phyloP scores from a whole-genome alignment of 768 basidiomycete species.

The Strobilomyces confusus region DNA sequence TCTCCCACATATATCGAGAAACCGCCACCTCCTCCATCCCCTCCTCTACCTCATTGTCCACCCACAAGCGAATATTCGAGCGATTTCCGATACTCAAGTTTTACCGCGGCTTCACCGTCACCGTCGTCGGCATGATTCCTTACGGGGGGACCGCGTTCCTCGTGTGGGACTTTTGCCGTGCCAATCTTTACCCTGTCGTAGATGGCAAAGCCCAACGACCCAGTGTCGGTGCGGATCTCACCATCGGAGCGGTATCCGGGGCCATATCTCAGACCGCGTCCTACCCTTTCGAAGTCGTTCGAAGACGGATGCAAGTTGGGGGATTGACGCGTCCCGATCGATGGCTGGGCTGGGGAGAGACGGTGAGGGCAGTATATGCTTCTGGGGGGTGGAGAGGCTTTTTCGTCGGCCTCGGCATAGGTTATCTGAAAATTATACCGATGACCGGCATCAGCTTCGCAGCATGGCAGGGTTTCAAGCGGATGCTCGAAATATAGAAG shows the following conservation, averaged over 20 bases:
- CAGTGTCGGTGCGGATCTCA: constrained; percentile 60
- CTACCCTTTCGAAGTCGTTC: constrained; percentile 92
- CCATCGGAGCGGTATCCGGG: constrained; percentile 83
- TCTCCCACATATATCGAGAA: constrained; percentile 69
- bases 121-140: constrained; percentile 87
- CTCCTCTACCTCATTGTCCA: constrained; percentile 10
- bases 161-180: constrained; percentile 77
- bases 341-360: constrained; percentile 79
- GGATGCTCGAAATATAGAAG: constrained; percentile 26
- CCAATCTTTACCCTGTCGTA: constrained; percentile 48
- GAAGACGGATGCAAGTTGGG: constrained; percentile 93
- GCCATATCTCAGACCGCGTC: constrained; percentile 82
- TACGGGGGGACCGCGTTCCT: constrained; percentile 96
- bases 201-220: constrained; percentile 38
- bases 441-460: constrained; percentile 93
- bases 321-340: constrained; percentile 73
- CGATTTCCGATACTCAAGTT: constrained; percentile 81
- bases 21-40: constrained; percentile 32
- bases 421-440: constrained; percentile 91
- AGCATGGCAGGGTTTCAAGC: constrained; percentile 67
- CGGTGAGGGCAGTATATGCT: constrained; percentile 60
- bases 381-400: constrained; percentile 81
- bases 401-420: constrained; percentile 87
- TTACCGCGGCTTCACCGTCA: constrained; percentile 96
- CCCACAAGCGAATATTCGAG: constrained; percentile 40